Percentiles rank a stretch among this genome's conserved stretches.
Conservation (phyloP, 768 basidiomycete genomes). For the Russula dissimulans region DNA sequence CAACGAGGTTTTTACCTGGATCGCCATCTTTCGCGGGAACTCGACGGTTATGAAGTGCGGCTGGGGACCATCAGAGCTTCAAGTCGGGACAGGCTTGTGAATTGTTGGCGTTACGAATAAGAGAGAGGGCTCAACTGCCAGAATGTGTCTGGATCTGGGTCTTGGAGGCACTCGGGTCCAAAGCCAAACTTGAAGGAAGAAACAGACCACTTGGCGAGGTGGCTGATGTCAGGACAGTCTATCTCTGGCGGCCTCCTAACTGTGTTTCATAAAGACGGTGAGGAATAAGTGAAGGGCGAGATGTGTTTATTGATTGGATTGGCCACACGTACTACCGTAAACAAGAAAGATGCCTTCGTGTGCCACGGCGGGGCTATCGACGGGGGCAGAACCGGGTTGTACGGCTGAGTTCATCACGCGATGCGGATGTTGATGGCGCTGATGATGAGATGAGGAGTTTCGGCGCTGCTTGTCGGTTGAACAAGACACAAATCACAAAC, state of each 20-base stretch:
- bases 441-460: too few relatives aligned
- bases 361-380: background rate
- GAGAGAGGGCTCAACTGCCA: slow-evolving; percentile 57
- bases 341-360: slow-evolving; percentile 33
- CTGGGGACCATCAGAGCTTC: slow-evolving; percentile 87
- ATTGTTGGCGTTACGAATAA: too few relatives aligned
- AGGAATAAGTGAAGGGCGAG: too few relatives aligned
- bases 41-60: slow-evolving; percentile 94
- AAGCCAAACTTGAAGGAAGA: slow-evolving; percentile 96
- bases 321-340: slow-evolving; percentile 27
- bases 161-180: slow-evolving; percentile 84
- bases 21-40: slow-evolving; percentile 81
- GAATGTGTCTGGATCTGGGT: slow-evolving; percentile 85
- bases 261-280: slow-evolving; percentile 1
- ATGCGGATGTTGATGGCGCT: too few relatives aligned
- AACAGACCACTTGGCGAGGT: slow-evolving; percentile 89
- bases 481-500: too few relatives aligned
- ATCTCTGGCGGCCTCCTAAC: slow-evolving; percentile 41
- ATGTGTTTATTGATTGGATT: too few relatives aligned
- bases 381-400: background rate
- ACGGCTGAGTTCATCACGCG: slow-evolving; percentile 5
- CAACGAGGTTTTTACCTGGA: slow-evolving; percentile 49
- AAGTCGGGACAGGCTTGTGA: too few relatives aligned
- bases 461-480: too few relatives aligned
- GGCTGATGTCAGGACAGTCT: slow-evolving; percentile 78